Percentiles rank a stretch among this genome's conserved stretches.
These are phyloP conservation scores for Peniophora sp. DNA, from an alignment of 1,284 basidiomycete genomes.

Conservation along the genomic window DNA sequence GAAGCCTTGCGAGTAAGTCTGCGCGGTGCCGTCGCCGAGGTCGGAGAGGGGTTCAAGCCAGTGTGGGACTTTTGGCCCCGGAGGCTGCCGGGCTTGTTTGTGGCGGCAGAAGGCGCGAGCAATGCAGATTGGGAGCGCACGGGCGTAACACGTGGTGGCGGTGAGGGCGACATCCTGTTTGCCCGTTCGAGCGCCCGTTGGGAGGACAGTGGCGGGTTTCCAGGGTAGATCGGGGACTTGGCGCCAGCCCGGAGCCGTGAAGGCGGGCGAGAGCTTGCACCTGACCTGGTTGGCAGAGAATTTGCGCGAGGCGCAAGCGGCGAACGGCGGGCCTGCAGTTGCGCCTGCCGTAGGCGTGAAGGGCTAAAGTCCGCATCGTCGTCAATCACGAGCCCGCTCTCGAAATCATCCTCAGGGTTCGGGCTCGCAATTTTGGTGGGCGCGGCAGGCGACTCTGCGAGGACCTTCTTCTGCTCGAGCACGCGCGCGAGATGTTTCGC, in stretches of 20 bases:
- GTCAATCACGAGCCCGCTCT: constrained; percentile 72
- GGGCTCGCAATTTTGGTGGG: constrained; percentile 45
- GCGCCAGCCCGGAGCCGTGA: constrained; percentile 54
- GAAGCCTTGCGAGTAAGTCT: constrained; percentile 68
- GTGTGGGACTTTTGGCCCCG: constrained; percentile 76
- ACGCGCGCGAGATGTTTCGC: constrained; percentile 61
- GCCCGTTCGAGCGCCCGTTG: constrained; percentile 59
- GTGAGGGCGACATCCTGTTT: constrained; percentile 51
- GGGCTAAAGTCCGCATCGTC: constrained; percentile 75
- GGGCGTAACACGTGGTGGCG: constrained; percentile 33
- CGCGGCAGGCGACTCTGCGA: constrained; percentile 37
- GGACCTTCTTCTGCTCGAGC: constrained; percentile 66
- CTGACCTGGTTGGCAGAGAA: constrained; percentile 48
- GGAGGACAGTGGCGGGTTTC: constrained; percentile 57
- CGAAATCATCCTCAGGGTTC: constrained; percentile 74
- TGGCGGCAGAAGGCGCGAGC: constrained; percentile 38
- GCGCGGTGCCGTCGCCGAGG: constrained; percentile 44
- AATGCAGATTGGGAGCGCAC: constrained; percentile 51
- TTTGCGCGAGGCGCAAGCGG: constrained; percentile 26
- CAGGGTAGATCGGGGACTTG: constrained; percentile 44
- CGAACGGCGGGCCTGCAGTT: constrained; percentile 33
- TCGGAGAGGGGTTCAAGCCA: constrained; percentile 64
- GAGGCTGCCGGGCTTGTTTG: constrained; percentile 61
- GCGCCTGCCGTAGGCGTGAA: constrained; percentile 55
- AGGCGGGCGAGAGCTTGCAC: constrained; percentile 41